These are phyloP conservation scores for Bolboschoenus planiculmis DNA, from an alignment of 176 grass and related monocot species.

Conservation along the genomic window DNA sequence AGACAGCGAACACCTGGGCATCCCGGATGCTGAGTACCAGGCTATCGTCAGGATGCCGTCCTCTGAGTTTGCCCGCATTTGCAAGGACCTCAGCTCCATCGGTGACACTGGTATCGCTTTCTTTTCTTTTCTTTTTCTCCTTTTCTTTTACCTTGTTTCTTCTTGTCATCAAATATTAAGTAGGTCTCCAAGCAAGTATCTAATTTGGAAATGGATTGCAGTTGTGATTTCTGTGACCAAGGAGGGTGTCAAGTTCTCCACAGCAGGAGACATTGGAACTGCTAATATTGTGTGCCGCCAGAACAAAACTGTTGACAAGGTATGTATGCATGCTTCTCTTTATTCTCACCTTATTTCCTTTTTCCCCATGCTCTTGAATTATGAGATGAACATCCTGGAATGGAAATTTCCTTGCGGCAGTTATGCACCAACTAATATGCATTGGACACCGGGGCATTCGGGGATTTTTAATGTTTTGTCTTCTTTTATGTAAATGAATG, in stretches of 20 bases:
- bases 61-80: slow-evolving; percentile 67
- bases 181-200: neutral
- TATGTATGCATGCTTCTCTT: slow-evolving; percentile 21
- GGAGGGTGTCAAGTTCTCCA: slow-evolving; percentile 95
- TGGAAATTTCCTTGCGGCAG: neutral
- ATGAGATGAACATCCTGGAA: neutral
- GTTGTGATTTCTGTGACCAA: slow-evolving; percentile 94
- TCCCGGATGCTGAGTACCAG: slow-evolving; percentile 89
- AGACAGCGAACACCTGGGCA: slow-evolving; percentile 78
- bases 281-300: slow-evolving; percentile 94
- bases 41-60: slow-evolving; percentile 88
- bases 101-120: slow-evolving; percentile 54
- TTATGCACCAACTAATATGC: neutral
- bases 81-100: slow-evolving; percentile 91
- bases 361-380: neutral
- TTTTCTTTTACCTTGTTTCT: neutral
- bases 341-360: too few relatives aligned
- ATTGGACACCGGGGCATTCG: too few relatives aligned
- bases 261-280: slow-evolving; percentile 86
- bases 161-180: neutral
- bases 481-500: neutral
- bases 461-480: neutral
- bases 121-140: neutral
- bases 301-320: slow-evolving; percentile 92
- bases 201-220: neutral